Evolutionary conservation across 2,329 filamentous ascomycete species (phyloP), one percentile per base, ranked within the genome.

Genomic region (Zasmidium angulare): DNA sequence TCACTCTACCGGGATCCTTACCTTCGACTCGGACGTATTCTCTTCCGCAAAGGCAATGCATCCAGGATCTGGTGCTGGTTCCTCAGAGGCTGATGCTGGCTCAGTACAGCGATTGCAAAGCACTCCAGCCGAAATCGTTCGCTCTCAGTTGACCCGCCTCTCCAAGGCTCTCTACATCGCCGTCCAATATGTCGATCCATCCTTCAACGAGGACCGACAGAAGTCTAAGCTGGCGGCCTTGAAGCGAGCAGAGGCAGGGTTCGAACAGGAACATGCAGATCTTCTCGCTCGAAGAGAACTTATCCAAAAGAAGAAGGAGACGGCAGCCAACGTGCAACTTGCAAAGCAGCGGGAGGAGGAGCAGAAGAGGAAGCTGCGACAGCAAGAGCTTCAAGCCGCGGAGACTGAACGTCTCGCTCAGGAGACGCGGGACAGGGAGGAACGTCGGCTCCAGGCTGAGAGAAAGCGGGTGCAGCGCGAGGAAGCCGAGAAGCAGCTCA

Each of bases 1-100:
- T 74, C 95, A 99, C 74, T 92, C 92, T 63, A 93, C 93, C 55
- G 92, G 95, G 61, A 90, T 97, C 52, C 86, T 99, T 61, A 97
- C 92, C 75, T 99, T 99, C 70, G 95, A 99, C 76, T 96, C 91
- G 56, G 95, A 99, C 76, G 92, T 99, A 66, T 98, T 99, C 83
- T 96, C 95, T 36, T 97, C 95, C 17, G 88, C 93, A 72, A 98
- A 96, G 82, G 91, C 93, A 66, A 85, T 91, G 62, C 91, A 96
- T 77, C 84, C 90, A 64, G 92, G 93, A 64, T 92, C 91, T 67
- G 86, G 84, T 58, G 87, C 90, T 63, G 93, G 93, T 61, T 96
- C 93, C 56, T 90, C 93, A 50, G 95, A 98, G 79, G 85, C 82
- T 64, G 93, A 97, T 73, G 83, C 85, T 56, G 88, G 89, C 71